Evolutionary conservation across 176 grass and related monocot genomes (phyloP).

Genomic region (Pontederia crassipes): DNA sequence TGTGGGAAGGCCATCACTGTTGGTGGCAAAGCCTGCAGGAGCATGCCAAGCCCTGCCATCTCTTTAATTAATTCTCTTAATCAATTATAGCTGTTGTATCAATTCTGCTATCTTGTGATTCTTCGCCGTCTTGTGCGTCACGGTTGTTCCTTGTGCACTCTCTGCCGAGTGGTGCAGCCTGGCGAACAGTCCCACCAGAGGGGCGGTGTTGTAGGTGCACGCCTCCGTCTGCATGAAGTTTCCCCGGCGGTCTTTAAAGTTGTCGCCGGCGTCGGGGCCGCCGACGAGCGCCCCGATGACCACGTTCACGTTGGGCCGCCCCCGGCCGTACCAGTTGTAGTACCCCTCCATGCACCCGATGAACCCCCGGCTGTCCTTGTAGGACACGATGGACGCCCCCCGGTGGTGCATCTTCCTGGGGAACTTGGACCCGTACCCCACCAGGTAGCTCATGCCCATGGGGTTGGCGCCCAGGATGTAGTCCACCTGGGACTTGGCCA

Average conservation of each 20-base stretch:
- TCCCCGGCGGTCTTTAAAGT: not conserved
- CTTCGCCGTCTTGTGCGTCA: too few relatives aligned
- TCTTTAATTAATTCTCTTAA: too few relatives aligned
- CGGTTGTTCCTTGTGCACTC: too few relatives aligned
- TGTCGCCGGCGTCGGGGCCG: not conserved
- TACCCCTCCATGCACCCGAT: constrained; percentile 13
- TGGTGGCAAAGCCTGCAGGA: too few relatives aligned
- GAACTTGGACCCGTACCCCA: not conserved
- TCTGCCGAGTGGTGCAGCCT: not conserved
- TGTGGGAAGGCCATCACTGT: too few relatives aligned
- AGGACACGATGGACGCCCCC: constrained; percentile 2
- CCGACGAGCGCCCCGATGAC: constrained; percentile 4
- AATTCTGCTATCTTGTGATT: too few relatives aligned
- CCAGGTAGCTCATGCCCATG: not conserved
- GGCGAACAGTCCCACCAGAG: constrained; percentile 1
- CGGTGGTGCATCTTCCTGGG: constrained; percentile 2
- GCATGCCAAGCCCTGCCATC: too few relatives aligned
- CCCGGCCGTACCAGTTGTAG: constrained; percentile 10
- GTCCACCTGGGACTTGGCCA: not conserved
- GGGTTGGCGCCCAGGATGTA: constrained; percentile 6
- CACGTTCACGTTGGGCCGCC: not conserved
- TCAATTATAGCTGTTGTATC: too few relatives aligned
- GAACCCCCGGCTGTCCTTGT: not conserved
- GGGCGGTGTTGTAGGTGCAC: constrained; percentile 12
- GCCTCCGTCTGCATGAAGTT: constrained; percentile 14